Evolutionary conservation across 331 rosid species (phyloP), one percentile per base, ranked within the genome.

Genomic region (Malus hybrid): DNA sequence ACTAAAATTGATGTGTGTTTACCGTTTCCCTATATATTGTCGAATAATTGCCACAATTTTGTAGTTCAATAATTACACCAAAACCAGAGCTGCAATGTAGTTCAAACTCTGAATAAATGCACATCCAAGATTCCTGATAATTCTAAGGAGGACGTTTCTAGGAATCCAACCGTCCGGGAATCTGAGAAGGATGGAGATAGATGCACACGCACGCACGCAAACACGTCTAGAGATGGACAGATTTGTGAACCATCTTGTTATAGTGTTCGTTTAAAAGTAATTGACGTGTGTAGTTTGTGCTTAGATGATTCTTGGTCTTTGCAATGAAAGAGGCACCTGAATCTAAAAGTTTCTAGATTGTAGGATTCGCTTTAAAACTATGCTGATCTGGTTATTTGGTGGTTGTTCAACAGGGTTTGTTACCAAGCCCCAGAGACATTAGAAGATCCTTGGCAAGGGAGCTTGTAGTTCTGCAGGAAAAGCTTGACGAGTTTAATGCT

Each of bases 391-490:
- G 34, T 83, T 20, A 4, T 63, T 32, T 67, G 16, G 27, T n/a
- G 24, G 3, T 11, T 67, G 16, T 63, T 24, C 57, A 62, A 73
- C 81, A 93, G 98, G 96, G 96, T 67, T 66, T 93, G 78, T 87
- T 77, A 33, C 85, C 94, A 32, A 86, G 80, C 80, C 70, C 79
- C 8, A 91, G 97, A 80, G 98, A 90, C 69, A 57, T 78, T 10
- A 87, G 97, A 71, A 93, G 92, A 80, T 87, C 97, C 9, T 76
- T 93, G 84, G 98, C 94, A 12, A 93, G 81, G 74, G 97, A 90
- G 84, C 97, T 93, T 7, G 87, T 73, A 57, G 70, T 67, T 28
- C 80, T 93, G 79, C 94, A 93, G 74, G 98, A 88, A 65, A 87
- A 75, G 82, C 88, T 91, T 7, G 98, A 93, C 74, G 83, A 83